Base-by-base conservation (phyloP, 2,329 filamentous ascomycete genomes). In the Aspergillus chevalieri region DNA sequence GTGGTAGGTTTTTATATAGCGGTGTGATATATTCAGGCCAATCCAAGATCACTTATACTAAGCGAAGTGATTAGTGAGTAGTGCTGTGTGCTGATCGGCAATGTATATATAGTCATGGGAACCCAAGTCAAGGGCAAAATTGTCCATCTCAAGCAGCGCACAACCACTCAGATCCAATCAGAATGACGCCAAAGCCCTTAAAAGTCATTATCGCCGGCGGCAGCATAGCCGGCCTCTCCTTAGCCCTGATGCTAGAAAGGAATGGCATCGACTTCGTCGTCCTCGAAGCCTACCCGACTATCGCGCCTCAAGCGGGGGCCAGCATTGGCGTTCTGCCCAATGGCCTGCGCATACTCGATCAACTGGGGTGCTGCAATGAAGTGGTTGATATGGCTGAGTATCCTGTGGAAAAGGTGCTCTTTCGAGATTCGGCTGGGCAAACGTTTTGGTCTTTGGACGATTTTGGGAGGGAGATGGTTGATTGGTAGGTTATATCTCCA, bases 121-220 rank as follows among this genome's bases (percentile, higher is more conserved):
- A 12, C 26, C 26, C 26, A 28, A 3, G 4, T 0, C 26, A 28
- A 28, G 4, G 26, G 12, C 26, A 15, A 9, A 21, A 42, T 3
- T 19, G 12, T 22, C 3, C 19, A 21, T 42, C 39, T 8, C 9
- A 9, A 42, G 5, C 33, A n/a, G 15, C 17, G 15, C 39, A 42
- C 15, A 42, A 21, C 6, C 10, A 24, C 38, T 4, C 17, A 38
- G 12, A 12, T 12, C 26, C 26, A 28, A 12, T 6, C 15, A 39
- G 12, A 6, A 45, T 55, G 51, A 21, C 45, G 3, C 6, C 34
- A 21, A 50, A 49, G 4, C 30, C 46, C 2, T 58, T 57, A 33
- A 56, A 56, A 49, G 66, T 77, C 19, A 57, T 78, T 46, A 77
- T 80, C 43, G 72, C 63, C 0, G 77, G 77, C 24, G 78, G 74